Evolutionary conservation across 257 asterid species (phyloP).

Genomic region (Penstemon newberryi): DNA sequence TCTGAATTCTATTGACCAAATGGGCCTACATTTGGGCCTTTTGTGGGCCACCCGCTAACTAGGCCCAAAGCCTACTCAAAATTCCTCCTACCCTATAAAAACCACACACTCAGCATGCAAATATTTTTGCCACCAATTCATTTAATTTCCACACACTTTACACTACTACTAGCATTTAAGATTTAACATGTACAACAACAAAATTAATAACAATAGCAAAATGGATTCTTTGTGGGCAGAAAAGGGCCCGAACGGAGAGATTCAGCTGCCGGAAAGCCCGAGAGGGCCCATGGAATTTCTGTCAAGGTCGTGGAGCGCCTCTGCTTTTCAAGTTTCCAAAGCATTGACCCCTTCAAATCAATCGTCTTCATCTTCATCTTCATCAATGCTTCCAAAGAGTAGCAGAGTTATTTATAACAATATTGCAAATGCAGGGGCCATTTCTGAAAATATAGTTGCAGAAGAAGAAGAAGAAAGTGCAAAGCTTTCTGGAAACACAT

Average conservation of each 20-base stretch:
- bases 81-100: constrained; percentile 32
- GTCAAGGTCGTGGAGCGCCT: constrained; percentile 95
- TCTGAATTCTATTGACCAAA: constrained; percentile 34
- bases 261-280: constrained; percentile 94
- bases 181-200: constrained; percentile 27
- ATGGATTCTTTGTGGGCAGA: constrained; percentile 75
- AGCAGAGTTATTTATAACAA: constrained; percentile 11
- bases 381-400: constrained; percentile 28
- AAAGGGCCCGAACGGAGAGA: constrained; percentile 48
- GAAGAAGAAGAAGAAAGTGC: constrained; percentile 62
- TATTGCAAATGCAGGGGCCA: constrained; percentile 13
- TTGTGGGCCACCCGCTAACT: constrained; percentile 24
- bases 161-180: background rate
- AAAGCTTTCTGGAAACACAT: constrained; percentile 79
- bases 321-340: constrained; percentile 79
- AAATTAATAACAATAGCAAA: constrained; percentile 14
- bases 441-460: constrained; percentile 51
- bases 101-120: constrained; percentile 31
- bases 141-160: background rate
- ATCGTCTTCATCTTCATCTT: constrained; percentile 24
- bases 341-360: constrained; percentile 53
- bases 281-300: constrained; percentile 93
- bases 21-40: constrained; percentile 34
- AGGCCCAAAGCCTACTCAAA: constrained; percentile 27
- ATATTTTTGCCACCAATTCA: constrained; percentile 7